phyloP scores from a whole-genome alignment of 768 basidiomycete species.

The Coprinopsis marcescibilis region DNA sequence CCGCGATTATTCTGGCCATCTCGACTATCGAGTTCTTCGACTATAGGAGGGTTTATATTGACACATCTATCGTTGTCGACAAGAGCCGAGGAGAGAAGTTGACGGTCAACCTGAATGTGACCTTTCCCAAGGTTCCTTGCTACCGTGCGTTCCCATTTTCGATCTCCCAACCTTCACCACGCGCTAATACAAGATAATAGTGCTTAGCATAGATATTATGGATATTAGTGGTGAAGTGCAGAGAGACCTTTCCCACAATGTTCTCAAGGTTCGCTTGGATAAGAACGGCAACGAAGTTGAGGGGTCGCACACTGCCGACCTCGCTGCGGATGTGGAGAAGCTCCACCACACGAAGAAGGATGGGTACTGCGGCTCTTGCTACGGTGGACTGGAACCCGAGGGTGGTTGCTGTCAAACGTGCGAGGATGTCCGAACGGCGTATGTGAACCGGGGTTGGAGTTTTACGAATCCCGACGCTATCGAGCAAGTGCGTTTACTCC shows the following conservation, averaged over 20 bases:
- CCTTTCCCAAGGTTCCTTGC: conserved; percentile 95
- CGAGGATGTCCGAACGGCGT: conserved; percentile 88
- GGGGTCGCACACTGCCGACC: conserved; percentile 49
- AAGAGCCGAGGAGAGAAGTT: conserved; percentile 92
- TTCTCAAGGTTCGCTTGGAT: conserved; percentile 77
- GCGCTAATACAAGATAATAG: no score
- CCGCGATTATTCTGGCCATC: conserved; percentile 88
- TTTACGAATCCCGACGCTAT: conserved; percentile 86
- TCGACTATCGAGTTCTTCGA: conserved; percentile 94
- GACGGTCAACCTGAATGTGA: conserved; percentile 85
- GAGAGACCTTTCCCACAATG: conserved; percentile 83
- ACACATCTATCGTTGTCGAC: conserved; percentile 93
- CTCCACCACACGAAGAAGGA: conserved; percentile 53
- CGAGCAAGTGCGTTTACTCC: conserved; percentile 70
- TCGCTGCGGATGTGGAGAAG: conserved; percentile 86
- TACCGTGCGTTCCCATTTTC: conserved; percentile 64
- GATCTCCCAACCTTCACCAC: conserved; percentile 1
- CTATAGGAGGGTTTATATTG: conserved; percentile 80
- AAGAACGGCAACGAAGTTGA: conserved; percentile 52
- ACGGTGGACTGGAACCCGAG: conserved; percentile 73
- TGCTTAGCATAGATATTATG: conserved; percentile 94
- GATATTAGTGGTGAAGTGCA: conserved; percentile 97
- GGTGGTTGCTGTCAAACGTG: conserved; percentile 93
- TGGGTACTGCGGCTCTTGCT: conserved; percentile 93
- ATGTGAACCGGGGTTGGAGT: conserved; percentile 92